Percentiles rank a stretch among this genome's conserved stretches.
These are phyloP conservation scores for Hyphopichia buzzinii DNA, from an alignment of 1,139 yeast species.

Conservation along the genomic window DNA sequence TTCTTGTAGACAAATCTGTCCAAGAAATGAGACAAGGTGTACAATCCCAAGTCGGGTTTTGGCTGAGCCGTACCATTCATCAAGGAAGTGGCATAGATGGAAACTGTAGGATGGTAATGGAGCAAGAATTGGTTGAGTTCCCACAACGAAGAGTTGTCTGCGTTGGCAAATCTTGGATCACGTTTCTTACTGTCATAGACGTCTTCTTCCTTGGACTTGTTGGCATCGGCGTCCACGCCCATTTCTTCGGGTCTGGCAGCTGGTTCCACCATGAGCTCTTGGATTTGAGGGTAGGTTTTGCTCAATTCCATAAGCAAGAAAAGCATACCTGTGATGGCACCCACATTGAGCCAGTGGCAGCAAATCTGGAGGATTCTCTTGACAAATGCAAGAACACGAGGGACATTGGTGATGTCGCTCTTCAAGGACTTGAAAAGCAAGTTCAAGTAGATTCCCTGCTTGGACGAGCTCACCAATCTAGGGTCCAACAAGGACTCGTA, in stretches of 20 bases:
- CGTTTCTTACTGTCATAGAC: conserved; percentile 82
- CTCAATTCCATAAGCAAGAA: conserved; percentile 68
- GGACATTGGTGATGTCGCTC: conserved; percentile 55
- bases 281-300: conserved; percentile 41
- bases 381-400: conserved; percentile 83
- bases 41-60: conserved; percentile 85
- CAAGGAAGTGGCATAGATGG: conserved; percentile 72
- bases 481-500: conserved; percentile 89
- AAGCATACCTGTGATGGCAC: conserved; percentile 88
- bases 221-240: conserved; percentile 20
- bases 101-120: conserved; percentile 92
- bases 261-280: conserved; percentile 41
- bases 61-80: conserved; percentile 45
- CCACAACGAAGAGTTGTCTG: conserved; percentile 81
- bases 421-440: conserved; percentile 81
- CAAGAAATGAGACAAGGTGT: conserved; percentile 83
- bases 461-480: conserved; percentile 78
- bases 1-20: conserved; percentile 95
- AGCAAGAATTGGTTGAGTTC: conserved; percentile 69
- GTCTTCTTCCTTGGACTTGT: conserved; percentile 19
- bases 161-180: conserved; percentile 87
- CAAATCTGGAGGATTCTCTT: conserved; percentile 88
- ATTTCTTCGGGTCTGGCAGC: conserved; percentile 38
- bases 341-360: conserved; percentile 81
- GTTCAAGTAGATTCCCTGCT: conserved; percentile 86